Base-by-base conservation (phyloP, 2,329 filamentous ascomycete species). In the Myriangium duriaei region DNA sequence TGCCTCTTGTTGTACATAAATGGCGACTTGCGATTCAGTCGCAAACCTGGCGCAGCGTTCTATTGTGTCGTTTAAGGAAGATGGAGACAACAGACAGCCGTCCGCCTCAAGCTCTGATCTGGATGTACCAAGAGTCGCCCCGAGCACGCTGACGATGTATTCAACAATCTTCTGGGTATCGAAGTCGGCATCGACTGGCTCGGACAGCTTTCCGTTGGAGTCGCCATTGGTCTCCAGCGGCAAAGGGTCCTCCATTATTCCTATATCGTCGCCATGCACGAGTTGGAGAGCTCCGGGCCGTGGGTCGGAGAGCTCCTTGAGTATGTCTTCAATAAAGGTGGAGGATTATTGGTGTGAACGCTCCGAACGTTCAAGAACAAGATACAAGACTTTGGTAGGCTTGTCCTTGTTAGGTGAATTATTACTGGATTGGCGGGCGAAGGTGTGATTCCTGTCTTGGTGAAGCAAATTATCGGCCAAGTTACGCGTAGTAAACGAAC, bases 1-100 rank as follows among this genome's bases (percentile, higher is more conserved):
- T 56, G 55, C 45, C 41, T 88, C 84, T 63, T 95, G 94, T 57
- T 91, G 81, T 46, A 95, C 79, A 62, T 96, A 96, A 46, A 98
- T 68, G 39, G 81, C 85, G 45, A 80, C 77, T 63, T 94, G 85
- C 42, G 81, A 71, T 61, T 98, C 92, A 44, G 78, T 76, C 42
- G 86, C 86, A 61, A 96, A 96, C 51, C 87, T 80, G 48, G 77
- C 76, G 61, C 88, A 95, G 64, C 85, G 75, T 56, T 86, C 78
- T 40, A 93, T 64, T 5, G 91, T 95, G 51, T 96, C 88, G 38
- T 70, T 64, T 49, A 84, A 73, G 49, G 71, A 74, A 41, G 69
- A 62, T 52, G 77, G 69, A 42, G 86, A 85, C 45, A 98, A 69
- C 60, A 98, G 68, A 64, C 84, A 95, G 45, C 83, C 86, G 11